These are phyloP conservation scores for Plasmodium gallinaceum DNA, from an alignment of 169 alveolate genomes.

Conservation along the genomic window DNA sequence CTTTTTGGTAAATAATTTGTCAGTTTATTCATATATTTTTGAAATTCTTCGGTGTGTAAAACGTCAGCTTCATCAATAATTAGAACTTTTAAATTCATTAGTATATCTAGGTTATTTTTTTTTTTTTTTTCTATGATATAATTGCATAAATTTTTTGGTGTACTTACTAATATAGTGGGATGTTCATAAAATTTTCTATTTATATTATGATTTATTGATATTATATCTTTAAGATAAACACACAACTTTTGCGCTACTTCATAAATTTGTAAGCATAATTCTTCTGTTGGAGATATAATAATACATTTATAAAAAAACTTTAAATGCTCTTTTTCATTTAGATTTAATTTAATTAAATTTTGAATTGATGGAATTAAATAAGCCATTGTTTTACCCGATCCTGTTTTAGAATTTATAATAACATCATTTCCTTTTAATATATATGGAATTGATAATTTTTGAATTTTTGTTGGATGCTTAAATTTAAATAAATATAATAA, in stretches of 20 bases:
- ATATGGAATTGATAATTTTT: constrained; percentile 77
- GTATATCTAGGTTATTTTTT: constrained; percentile 62
- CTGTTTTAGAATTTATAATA: constrained; percentile 82
- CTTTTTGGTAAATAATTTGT: constrained; percentile 52
- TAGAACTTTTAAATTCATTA: constrained; percentile 69
- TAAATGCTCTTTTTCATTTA: constrained; percentile 46
- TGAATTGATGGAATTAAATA: constrained; percentile 81
- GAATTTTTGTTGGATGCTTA: constrained; percentile 53
- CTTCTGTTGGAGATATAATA: constrained; percentile 84
- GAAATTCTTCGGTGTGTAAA: constrained; percentile 80
- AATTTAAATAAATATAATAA: constrained; percentile 35
- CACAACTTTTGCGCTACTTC: constrained; percentile 67
- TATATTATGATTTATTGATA: constrained; percentile 73
- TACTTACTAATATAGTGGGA: constrained; percentile 79
- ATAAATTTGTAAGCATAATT: constrained; percentile 78
- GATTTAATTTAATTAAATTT: constrained; percentile 40
- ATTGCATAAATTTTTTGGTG: constrained; percentile 69
- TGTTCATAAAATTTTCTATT: constrained; percentile 56
- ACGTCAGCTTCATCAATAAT: constrained; percentile 86
- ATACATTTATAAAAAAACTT: constrained; percentile 76
- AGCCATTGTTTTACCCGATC: constrained; percentile 88
- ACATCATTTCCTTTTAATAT: constrained; percentile 84
- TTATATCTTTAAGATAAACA: constrained; percentile 43
- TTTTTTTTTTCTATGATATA: constrained; percentile 59
- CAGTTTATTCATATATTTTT: constrained; percentile 65